Base-by-base conservation (phyloP, 768 basidiomycete species). In the Rubroboletus satanas region DNA sequence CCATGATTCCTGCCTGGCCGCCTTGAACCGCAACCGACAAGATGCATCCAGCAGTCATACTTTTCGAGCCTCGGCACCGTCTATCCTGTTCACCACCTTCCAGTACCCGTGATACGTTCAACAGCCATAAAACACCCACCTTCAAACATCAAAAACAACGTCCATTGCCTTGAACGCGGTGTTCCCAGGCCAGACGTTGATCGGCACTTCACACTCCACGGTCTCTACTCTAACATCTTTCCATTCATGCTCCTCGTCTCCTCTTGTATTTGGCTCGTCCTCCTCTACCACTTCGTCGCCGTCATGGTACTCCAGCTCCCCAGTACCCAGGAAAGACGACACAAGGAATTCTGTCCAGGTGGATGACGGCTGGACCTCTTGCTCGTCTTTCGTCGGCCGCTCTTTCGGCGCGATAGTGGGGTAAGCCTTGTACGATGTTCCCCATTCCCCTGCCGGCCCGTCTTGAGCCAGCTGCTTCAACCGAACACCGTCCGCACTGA, bases 161-260 rank as follows among this genome's bases (percentile, higher is more conserved):
- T 90, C 85, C 65, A 81, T 75, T 4, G 90, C 83, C 70, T 83
- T 86, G 72, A 90, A 93, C 42, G 85, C 88, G 5, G 91, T 95
- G 72, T 92, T 93, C 42, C 91, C 91, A 11, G 93, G 86, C 81
- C 88, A 94, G 1, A 97, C 88, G 61, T 71, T 83, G 53, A 98
- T 82, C 18, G 92, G 91, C 41, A 98, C 89, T 69, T 94, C 90
- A 64, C 94, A 97, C 70, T 97, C 96, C 17, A 98, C 93, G 55
- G 86, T 90, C 79, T 98, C 94, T 26, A 87, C 78, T 64, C 70
- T 75, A 11, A 89, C 79, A 55, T 85, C 84, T 51, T 64, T 64
- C 90, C 88, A 93, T 1, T 76, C 84, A 6, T 75, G 77, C 55
- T 83, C 82, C n/a, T 71, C 73, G 0, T 79, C 82, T 5, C 74